Evolutionary conservation across 1,139 yeast species (phyloP).

Genomic region (Taiozyma onychis): DNA sequence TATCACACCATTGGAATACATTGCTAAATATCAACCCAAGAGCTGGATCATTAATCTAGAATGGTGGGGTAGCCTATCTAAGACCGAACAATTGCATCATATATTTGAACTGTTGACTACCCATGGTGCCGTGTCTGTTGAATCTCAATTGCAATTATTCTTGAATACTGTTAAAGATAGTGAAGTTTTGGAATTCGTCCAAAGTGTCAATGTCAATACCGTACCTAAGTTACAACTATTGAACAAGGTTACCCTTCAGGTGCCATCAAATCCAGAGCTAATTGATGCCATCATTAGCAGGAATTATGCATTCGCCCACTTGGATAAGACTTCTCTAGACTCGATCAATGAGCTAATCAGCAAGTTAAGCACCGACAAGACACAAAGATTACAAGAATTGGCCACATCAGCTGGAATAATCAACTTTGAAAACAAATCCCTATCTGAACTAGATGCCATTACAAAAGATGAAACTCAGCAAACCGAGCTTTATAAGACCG

Average conservation of each 20-base stretch:
- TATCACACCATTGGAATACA: neutral
- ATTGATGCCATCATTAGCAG: neutral
- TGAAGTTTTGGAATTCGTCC: neutral
- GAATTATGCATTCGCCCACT: neutral
- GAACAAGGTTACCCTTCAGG: neutral
- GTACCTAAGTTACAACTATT: neutral
- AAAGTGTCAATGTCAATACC: neutral
- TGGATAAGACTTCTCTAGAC: neutral
- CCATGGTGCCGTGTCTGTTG: neutral
- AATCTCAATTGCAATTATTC: neutral
- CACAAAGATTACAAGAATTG: neutral
- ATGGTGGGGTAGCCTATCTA: neutral
- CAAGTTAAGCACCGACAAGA: neutral
- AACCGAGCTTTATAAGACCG: neutral
- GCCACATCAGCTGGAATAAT: constrained; percentile 1
- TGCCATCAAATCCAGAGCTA: neutral
- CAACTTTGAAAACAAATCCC: neutral
- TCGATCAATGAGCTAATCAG: neutral
- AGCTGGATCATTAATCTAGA: constrained; percentile 5
- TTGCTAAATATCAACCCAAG: constrained; percentile 5
- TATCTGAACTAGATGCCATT: constrained; percentile 1
- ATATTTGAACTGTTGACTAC: neutral
- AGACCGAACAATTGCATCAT: neutral
- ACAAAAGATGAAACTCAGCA: constrained; percentile 1
- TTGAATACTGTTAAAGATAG: neutral